Evolutionary conservation across 2,329 filamentous ascomycete species (phyloP).

Genomic region (Alternaria incomplexa): DNA sequence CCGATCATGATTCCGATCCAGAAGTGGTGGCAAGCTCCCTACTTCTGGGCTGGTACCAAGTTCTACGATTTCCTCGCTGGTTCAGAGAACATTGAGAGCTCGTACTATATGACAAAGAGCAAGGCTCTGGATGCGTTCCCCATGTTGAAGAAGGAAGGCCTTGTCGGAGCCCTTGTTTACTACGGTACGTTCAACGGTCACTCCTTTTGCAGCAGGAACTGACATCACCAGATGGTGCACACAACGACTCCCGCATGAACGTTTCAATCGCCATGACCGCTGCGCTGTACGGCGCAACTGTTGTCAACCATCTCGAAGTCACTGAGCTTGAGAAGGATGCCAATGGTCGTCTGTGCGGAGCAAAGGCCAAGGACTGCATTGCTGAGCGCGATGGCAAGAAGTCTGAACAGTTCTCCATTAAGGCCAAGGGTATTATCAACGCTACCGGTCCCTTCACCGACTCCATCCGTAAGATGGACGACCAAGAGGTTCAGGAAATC

Average conservation of each 20-base stretch:
- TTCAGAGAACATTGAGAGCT: slow-evolving; percentile 85
- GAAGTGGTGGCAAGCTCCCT: slow-evolving; percentile 83
- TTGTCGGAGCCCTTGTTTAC: slow-evolving; percentile 85
- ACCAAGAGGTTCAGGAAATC: slow-evolving; percentile 73
- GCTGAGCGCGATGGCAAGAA: slow-evolving; percentile 68
- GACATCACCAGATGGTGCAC: slow-evolving; percentile 71
- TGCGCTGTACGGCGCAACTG: slow-evolving; percentile 82
- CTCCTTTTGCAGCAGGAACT: slow-evolving; percentile 18
- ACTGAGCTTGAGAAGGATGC: slow-evolving; percentile 77
- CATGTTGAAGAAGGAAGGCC: slow-evolving; percentile 80
- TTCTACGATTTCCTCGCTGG: slow-evolving; percentile 85
- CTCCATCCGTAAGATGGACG: slow-evolving; percentile 84
- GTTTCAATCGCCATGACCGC: slow-evolving; percentile 87
- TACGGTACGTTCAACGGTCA: slow-evolving; percentile 61
- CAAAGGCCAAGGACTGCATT: slow-evolving; percentile 73
- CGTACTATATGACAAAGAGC: slow-evolving; percentile 85
- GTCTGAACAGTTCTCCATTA: slow-evolving; percentile 70
- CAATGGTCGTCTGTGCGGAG: slow-evolving; percentile 74
- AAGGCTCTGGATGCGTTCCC: slow-evolving; percentile 88
- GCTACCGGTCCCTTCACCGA: slow-evolving; percentile 89
- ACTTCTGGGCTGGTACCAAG: slow-evolving; percentile 80
- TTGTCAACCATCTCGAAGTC: slow-evolving; percentile 84
- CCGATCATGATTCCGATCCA: slow-evolving; percentile 84
- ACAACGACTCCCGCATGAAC: slow-evolving; percentile 94
- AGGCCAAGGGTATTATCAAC: slow-evolving; percentile 83